Percentiles rank a stretch among this genome's conserved stretches.
Conservation (phyloP, 768 basidiomycete species). For the Nevesoporus exiguus region DNA sequence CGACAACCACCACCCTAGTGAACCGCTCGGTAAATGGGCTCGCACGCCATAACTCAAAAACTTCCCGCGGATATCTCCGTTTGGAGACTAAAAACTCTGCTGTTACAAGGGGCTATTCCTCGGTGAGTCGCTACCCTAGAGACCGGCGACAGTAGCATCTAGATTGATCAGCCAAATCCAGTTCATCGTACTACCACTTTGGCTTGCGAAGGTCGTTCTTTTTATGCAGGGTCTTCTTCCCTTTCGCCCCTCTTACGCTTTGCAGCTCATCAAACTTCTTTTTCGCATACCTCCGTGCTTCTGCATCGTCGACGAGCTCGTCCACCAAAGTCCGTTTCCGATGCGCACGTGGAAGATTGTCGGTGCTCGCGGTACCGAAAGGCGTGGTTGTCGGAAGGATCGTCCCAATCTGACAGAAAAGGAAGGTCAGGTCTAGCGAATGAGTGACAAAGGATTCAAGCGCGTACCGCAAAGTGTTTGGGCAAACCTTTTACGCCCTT, state of each 20-base stretch:
- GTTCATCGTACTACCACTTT: slow-evolving; percentile 56
- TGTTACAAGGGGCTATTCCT: neutral
- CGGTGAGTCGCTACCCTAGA: neutral
- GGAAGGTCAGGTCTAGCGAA: slow-evolving; percentile 2
- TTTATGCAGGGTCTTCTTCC: slow-evolving; percentile 64
- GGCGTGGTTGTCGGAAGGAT: slow-evolving; percentile 68
- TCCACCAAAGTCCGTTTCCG: slow-evolving; percentile 85
- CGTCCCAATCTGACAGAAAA: slow-evolving; percentile 63
- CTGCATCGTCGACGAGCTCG: slow-evolving; percentile 85
- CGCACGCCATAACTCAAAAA: neutral
- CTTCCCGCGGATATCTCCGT: neutral
- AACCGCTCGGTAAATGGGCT: no score
- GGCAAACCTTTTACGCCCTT: slow-evolving; percentile 82
- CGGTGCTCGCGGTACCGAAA: slow-evolving; percentile 64
- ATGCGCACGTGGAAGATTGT: slow-evolving; percentile 66
- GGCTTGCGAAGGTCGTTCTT: slow-evolving; percentile 59
- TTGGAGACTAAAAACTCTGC: neutral
- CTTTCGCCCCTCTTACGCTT: slow-evolving; percentile 59
- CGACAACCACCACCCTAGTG: no score
- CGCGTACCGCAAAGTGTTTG: slow-evolving; percentile 83
- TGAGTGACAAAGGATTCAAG: slow-evolving; percentile 1
- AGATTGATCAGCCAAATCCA: slow-evolving; percentile 7
- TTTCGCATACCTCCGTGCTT: slow-evolving; percentile 85
- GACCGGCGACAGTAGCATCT: neutral
- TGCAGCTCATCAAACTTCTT: slow-evolving; percentile 84